Conservation (phyloP, 768 basidiomycete genomes). For the Lenzites betulinus region DNA sequence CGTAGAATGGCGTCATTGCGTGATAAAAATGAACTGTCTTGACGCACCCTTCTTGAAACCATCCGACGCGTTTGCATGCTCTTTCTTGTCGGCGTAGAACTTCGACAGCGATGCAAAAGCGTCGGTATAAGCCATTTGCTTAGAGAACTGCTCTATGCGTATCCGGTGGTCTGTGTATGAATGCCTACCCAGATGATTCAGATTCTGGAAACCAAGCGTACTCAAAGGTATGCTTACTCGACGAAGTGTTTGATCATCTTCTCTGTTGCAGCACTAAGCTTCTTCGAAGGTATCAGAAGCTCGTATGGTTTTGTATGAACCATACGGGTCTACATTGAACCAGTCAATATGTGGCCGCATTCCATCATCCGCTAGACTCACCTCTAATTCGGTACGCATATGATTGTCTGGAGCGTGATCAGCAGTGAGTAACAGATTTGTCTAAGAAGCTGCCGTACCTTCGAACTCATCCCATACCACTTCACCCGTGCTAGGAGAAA, state of each 20-base stretch:
- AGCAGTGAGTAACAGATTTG: background rate
- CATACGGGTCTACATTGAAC: conserved; percentile 67
- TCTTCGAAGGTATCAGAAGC: conserved; percentile 62
- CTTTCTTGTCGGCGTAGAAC: conserved; percentile 63
- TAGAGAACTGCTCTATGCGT: conserved; percentile 64
- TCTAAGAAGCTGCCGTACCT: conserved; percentile 44
- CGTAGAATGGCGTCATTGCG: background rate
- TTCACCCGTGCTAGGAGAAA: conserved; percentile 88
- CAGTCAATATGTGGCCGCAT: background rate
- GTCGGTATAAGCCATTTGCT: conserved; percentile 58
- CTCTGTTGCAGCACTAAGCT: conserved; percentile 67
- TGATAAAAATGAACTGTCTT: background rate
- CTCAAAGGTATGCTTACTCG: conserved; percentile 47
- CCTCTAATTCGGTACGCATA: conserved; percentile 91
- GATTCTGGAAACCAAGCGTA: background rate
- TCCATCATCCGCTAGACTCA: conserved; percentile 30
- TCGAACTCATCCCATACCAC: conserved; percentile 92
- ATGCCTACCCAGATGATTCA: conserved; percentile 13
- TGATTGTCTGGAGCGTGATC: conserved; percentile 55
- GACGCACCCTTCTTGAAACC: conserved; percentile 47
- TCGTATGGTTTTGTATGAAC: conserved; percentile 85
- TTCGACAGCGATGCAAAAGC: conserved; percentile 68
- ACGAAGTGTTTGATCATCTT: conserved; percentile 75
- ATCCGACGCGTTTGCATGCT: conserved; percentile 42
- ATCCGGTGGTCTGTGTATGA: conserved; percentile 40